Evolutionary conservation across 768 basidiomycete genomes (phyloP), one percentile per base, ranked within the genome.

Genomic region (Pisolithus sp.): DNA sequence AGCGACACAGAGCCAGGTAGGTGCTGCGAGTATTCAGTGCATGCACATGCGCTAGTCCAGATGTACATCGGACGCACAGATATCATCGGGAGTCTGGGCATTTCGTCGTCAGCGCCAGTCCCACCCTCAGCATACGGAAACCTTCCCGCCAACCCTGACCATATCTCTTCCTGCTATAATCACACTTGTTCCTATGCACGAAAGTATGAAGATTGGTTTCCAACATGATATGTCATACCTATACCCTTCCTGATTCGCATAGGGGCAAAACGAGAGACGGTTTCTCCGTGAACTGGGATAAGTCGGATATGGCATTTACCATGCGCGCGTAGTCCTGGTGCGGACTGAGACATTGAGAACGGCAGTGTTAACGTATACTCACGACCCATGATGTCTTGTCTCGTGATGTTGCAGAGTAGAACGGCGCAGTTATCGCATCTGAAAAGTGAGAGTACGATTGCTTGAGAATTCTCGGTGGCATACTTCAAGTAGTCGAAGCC

Each of bases 161-260:
- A 13, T 80, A 68, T 28, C 63, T 64, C 55, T 64, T 73, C 76
- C 46, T 56, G 82, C 82, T 65, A 85, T 5, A 77, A 50, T 81
- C 81, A 84, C 0, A 79, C 79, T 68, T 82, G 76, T 59, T 77
- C 70, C 79, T 82, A 54, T n/a, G 39, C 43, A 28, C 26, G 30
- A 48, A 49, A 42, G 6, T 10, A 40, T 57, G 20, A 61, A 44
- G 3, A 20, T 10, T 39, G 21, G 34, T 38, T 2, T 26, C 7
- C 26, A 26, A 26, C 26, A 7, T 7, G 26, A 34, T n/a, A 17
- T 21, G 9, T 18, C 23, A 13, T 34, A 48, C 40, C 10, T 73
- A 59, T 62, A 85, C 84, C 59, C 76, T 68, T 43, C 84, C 83
- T 83, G 83, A 86, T 58, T 84, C 74, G 62, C 83, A 86, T n/a